Base-by-base conservation (phyloP, 2,329 filamentous ascomycete species). In the Xylariaceae sp. region DNA sequence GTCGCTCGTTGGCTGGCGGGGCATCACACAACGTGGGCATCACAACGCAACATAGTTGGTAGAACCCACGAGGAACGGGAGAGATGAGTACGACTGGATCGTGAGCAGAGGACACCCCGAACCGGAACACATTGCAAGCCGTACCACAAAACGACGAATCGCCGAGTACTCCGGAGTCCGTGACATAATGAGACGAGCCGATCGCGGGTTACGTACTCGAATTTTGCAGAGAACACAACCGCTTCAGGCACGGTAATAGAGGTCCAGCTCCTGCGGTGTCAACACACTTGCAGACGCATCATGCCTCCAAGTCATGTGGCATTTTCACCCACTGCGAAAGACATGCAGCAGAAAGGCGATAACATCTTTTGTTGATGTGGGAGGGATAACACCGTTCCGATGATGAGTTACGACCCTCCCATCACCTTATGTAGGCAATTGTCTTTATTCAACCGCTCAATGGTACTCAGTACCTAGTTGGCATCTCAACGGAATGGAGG, bases 1-100 rank as follows among this genome's bases (percentile, higher is more conserved):
- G 23, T 4, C 23, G 23, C 23, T 5, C 23, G 5, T 30, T 30
- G 23, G 23, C 23, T 30, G 23, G 5, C 4, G 23, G 23, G 23
- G 23, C 23, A 30, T 30, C 23, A 30, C 23, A 30, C 17, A 18
- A 18, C 17, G 17, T 18, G 23, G 23, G 23, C 23, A 30, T 30
- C 23, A 30, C 23, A 30, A 30, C 4, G 23, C 5, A 30, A 30
- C 23, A 30, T 30, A 30, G 37, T 78, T 74, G 73, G 70, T 67
- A 55, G 65, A 69, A 15, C 70, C 67, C 53, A 30, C 23, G 72
- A 66, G 69, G 30, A 2, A 65, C 64, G 41, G 76, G 75, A 2
- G 67, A 1, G 77, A 73, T 64, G 66, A 70, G 23, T 67, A 76
- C 23, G 78, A 75, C 61, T 78, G 76, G 76, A 68, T 74, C 62